Conservation (phyloP, 495 filamentous ascomycete species). For the Saxophila tyrrhenica region DNA sequence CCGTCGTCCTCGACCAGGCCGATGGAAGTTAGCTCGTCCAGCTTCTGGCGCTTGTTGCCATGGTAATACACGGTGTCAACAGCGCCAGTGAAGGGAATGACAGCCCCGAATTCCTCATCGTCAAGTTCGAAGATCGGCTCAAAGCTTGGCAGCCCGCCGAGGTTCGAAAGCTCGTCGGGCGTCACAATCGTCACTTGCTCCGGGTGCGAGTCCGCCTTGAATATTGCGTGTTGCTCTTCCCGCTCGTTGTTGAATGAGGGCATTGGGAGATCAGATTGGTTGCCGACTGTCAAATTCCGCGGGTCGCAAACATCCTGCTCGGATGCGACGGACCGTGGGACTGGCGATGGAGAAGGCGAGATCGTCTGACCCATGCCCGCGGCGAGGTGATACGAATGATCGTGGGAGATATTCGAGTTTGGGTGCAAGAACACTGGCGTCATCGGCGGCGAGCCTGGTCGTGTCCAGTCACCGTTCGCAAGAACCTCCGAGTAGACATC, state of each 20-base stretch:
- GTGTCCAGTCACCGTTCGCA: conserved; percentile 63
- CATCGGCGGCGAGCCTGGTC: conserved; percentile 70
- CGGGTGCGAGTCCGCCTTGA: conserved; percentile 48
- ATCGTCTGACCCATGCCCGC: conserved; percentile 74
- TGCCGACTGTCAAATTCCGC: conserved; percentile 73
- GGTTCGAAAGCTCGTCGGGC: conserved; percentile 39
- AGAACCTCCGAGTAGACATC: conserved; percentile 66
- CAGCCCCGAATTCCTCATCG: conserved; percentile 74
- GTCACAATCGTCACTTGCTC: conserved; percentile 35
- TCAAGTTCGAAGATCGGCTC: conserved; percentile 85
- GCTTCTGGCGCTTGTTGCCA: conserved; percentile 68
- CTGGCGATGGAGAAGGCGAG: conserved; percentile 68
- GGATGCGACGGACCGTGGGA: conserved; percentile 56
- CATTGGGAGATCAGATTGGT: conserved; percentile 52
- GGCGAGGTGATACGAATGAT: conserved; percentile 61
- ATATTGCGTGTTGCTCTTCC: conserved; percentile 64
- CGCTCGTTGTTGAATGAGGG: conserved; percentile 59
- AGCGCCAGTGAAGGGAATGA: conserved; percentile 55
- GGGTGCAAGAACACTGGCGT: conserved; percentile 50
- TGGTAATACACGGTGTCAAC: conserved; percentile 50
- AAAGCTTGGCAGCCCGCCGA: conserved; percentile 61
- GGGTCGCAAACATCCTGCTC: conserved; percentile 87
- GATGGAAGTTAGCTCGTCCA: conserved; percentile 48
- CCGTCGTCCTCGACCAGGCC: conserved; percentile 49
- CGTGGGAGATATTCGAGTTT: conserved; percentile 35